These are phyloP conservation scores for Spirogloea muscicola DNA, from an alignment of 139 green algal species.

Conservation along the genomic window DNA sequence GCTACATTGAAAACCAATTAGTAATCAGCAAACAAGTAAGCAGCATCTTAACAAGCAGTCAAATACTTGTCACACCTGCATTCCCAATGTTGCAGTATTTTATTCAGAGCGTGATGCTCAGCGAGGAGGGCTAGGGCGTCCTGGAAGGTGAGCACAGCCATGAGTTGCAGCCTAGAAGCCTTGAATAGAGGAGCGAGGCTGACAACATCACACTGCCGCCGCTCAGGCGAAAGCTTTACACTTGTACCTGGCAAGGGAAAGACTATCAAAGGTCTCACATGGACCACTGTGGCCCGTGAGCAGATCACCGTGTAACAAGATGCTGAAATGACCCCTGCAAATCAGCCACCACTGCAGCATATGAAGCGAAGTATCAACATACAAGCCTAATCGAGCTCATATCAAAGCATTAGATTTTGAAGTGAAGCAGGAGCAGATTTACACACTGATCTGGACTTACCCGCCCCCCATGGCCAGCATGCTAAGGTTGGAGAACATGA, in stretches of 20 bases:
- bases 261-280: constrained; percentile 36
- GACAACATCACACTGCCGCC: neutral
- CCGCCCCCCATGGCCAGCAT: constrained; percentile 34
- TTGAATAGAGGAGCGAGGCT: neutral
- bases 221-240: too few species aligned
- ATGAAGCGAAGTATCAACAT: neutral
- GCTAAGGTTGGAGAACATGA: constrained; percentile 37
- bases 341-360: neutral
- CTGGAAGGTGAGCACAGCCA: neutral
- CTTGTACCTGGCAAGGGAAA: constrained; percentile 20
- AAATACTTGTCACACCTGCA: neutral
- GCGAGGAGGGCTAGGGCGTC: neutral
- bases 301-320: constrained; percentile 28
- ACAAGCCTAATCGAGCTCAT: neutral
- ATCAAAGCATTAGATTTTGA: neutral
- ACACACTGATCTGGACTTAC: neutral
- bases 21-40: neutral
- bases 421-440: neutral
- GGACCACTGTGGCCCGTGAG: constrained; percentile 15
- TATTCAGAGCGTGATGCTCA: neutral
- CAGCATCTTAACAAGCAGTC: neutral
- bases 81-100: neutral
- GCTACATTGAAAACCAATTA: neutral
- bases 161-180: neutral
- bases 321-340: constrained; percentile 31